phyloP scores from a whole-genome alignment of 768 basidiomycete genomes.

The Suillus hirtellus region DNA sequence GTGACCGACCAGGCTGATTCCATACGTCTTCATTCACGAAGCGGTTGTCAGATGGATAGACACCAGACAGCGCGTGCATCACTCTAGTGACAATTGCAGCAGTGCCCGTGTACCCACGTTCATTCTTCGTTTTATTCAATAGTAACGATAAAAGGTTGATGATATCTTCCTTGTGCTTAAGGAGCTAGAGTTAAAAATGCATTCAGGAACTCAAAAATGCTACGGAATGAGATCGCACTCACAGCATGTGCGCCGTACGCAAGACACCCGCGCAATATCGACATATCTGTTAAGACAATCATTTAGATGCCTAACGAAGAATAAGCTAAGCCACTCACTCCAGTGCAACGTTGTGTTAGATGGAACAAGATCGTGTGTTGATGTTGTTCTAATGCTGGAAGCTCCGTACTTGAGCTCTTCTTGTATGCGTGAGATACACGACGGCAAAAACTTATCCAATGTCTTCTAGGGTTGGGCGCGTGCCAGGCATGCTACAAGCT shows the following conservation, averaged over 20 bases:
- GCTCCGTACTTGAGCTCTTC: conserved; percentile 90
- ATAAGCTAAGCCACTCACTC: conserved; percentile 52
- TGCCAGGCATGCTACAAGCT: conserved; percentile 82
- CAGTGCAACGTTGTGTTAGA: conserved; percentile 92
- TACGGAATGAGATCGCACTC: conserved; percentile 24
- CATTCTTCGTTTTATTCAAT: conserved; percentile 79
- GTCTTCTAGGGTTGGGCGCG: conserved; percentile 75
- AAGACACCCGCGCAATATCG: conserved; percentile 80
- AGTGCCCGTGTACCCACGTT: conserved; percentile 83
- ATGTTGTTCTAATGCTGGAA: conserved; percentile 81
- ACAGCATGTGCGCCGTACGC: conserved; percentile 71
- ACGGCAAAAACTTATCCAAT: conserved; percentile 77
- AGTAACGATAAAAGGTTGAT: conserved; percentile 63
- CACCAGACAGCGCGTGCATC: conserved; percentile 69
- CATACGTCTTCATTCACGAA: conserved; percentile 85
- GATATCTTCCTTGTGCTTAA: conserved; percentile 68
- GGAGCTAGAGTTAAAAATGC: conserved; percentile 45
- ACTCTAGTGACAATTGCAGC: conserved; percentile 77
- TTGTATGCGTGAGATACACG: conserved; percentile 74
- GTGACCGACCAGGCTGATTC: conserved; percentile 63
- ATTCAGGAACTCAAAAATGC: conserved; percentile 6
- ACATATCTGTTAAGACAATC: conserved; percentile 53
- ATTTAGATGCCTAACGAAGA: neutral
- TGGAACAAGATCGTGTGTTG: conserved; percentile 67
- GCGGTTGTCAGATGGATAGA: conserved; percentile 76